Percentiles rank a stretch among this genome's conserved stretches.
These are phyloP conservation scores for Acer negundo DNA, from an alignment of 345 rosid species.

Conservation along the genomic window DNA sequence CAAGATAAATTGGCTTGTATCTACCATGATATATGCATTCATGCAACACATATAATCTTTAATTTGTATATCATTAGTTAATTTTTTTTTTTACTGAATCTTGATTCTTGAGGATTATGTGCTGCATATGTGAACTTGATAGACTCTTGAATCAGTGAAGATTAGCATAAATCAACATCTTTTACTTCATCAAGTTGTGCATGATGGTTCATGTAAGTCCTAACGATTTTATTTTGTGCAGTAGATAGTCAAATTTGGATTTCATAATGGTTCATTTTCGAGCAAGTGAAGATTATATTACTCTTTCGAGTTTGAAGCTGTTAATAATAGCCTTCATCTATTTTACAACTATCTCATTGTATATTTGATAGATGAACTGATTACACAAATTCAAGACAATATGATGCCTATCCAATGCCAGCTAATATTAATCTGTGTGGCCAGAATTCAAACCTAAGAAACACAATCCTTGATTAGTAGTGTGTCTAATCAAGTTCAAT, in stretches of 20 bases:
- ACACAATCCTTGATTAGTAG: too few species aligned
- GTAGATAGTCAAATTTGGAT: neutral
- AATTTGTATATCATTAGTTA: neutral
- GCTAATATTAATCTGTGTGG: too few species aligned
- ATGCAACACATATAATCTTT: neutral
- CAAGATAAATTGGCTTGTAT: neutral
- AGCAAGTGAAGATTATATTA: neutral
- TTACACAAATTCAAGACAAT: neutral
- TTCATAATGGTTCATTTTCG: neutral
- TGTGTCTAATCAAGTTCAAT: too few species aligned
- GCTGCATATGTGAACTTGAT: neutral
- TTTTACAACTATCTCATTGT: neutral
- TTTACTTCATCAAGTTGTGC: neutral
- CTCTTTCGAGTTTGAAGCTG: neutral
- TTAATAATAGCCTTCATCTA: neutral
- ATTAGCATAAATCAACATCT: neutral
- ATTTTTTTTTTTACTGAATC: neutral
- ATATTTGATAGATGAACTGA: neutral
- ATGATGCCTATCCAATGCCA: neutral
- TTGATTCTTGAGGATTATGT: neutral
- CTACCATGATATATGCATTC: neutral
- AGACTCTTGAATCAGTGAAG: neutral
- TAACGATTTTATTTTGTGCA: neutral
- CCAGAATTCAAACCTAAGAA: too few species aligned
- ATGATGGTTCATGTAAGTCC: neutral